These are phyloP conservation scores for Gyromitra esculenta DNA, from an alignment of 2,329 filamentous ascomycete genomes.

Conservation along the genomic window DNA sequence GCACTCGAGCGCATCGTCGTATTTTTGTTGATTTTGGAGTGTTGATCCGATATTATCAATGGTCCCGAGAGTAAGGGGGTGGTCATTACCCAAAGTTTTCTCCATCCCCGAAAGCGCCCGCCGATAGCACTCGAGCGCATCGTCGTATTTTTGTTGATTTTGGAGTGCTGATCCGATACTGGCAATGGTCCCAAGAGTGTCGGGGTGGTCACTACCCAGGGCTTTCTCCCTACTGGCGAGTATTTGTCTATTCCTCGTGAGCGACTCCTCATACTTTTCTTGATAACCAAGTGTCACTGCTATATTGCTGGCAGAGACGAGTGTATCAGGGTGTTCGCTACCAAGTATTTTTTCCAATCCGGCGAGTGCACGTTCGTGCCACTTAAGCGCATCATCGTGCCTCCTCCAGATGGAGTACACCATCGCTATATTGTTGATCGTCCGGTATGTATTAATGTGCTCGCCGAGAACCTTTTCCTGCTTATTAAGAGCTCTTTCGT, in stretches of 20 bases:
- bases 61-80: too few species aligned
- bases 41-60: too few species aligned
- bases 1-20: too few species aligned
- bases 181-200: too few species aligned
- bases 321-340: slow-evolving; percentile 26
- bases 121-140: too few species aligned
- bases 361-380: slow-evolving; percentile 46
- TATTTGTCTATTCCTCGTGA: not conserved
- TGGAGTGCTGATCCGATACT: too few species aligned
- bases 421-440: slow-evolving; percentile 50
- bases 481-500: too few species aligned
- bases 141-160: too few species aligned
- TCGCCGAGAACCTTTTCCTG: not conserved
- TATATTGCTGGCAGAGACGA: too few species aligned
- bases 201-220: not conserved
- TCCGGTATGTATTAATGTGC: not conserved
- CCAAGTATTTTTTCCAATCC: slow-evolving; percentile 40
- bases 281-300: not conserved
- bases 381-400: slow-evolving; percentile 54
- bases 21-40: too few species aligned
- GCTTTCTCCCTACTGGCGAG: slow-evolving; percentile 11
- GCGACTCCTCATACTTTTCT: slow-evolving; percentile 35
- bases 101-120: too few species aligned
- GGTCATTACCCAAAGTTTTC: too few species aligned
- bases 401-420: slow-evolving; percentile 35